These are phyloP conservation scores for Dothiorella sarmentorum DNA, from an alignment of 2,329 filamentous ascomycete genomes.

Conservation along the genomic window DNA sequence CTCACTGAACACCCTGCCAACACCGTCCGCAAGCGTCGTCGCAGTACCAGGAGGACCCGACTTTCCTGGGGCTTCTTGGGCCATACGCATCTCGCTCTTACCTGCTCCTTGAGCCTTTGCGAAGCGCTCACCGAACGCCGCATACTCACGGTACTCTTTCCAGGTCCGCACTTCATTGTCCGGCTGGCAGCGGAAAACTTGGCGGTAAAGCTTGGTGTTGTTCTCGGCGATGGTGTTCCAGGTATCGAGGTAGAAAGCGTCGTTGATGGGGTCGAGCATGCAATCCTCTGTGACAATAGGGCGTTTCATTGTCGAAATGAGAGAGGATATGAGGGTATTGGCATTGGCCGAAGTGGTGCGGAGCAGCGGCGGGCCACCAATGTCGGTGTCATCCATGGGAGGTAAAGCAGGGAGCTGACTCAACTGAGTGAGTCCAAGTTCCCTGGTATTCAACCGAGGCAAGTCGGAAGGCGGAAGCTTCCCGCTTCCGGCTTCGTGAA, in stretches of 20 bases:
- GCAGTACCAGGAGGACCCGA: slow-evolving; percentile 46
- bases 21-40: slow-evolving; percentile 22
- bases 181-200: slow-evolving; percentile 94
- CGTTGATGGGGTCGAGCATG: slow-evolving; percentile 85
- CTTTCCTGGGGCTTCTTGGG: slow-evolving; percentile 47
- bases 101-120: slow-evolving; percentile 58
- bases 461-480: slow-evolving; percentile 59
- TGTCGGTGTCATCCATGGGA: slow-evolving; percentile 72
- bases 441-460: slow-evolving; percentile 60
- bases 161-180: slow-evolving; percentile 92
- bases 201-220: slow-evolving; percentile 90
- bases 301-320: slow-evolving; percentile 64
- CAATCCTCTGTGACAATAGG: slow-evolving; percentile 82
- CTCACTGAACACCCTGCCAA: slow-evolving; percentile 21
- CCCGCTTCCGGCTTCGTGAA: slow-evolving; percentile 39
- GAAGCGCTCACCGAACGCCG: slow-evolving; percentile 74
- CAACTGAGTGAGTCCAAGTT: slow-evolving; percentile 64
- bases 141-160: slow-evolving; percentile 86
- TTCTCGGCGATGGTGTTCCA: slow-evolving; percentile 88
- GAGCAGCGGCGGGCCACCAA: slow-evolving; percentile 67
- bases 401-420: slow-evolving; percentile 71
- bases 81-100: slow-evolving; percentile 50
- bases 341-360: slow-evolving; percentile 51
- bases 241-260: slow-evolving; percentile 78
- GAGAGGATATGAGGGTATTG: slow-evolving; percentile 45